phyloP scores from a whole-genome alignment of 2,329 filamentous ascomycete species.

The Exophiala sideris region DNA sequence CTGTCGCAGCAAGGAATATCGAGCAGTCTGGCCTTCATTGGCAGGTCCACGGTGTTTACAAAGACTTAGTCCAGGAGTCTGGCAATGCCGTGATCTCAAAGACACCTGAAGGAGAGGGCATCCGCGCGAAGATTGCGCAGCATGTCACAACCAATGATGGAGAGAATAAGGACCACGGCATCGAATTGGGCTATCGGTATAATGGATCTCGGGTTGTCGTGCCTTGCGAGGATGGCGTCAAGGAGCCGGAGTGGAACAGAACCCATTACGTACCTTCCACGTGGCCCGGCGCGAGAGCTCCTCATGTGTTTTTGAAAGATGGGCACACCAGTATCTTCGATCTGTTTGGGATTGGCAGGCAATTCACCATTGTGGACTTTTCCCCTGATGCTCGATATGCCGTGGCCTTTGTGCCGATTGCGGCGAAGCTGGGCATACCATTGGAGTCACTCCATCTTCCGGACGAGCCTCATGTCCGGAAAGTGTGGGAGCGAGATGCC shows the following conservation, averaged over 20 bases:
- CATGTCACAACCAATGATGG: conserved; percentile 6
- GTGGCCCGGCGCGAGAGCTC: conserved; percentile 32
- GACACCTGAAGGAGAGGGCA: background rate
- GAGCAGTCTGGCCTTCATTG: conserved; percentile 26
- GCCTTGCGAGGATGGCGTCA: conserved; percentile 6
- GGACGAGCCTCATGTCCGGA: conserved; percentile 25
- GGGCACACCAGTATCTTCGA: conserved; percentile 30
- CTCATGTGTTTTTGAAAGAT: conserved; percentile 34
- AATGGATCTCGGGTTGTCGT: conserved; percentile 23
- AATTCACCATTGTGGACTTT: conserved; percentile 24
- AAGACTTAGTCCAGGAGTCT: background rate
- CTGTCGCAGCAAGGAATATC: conserved; percentile 31
- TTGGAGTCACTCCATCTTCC: conserved; percentile 20
- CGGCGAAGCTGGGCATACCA: conserved; percentile 18
- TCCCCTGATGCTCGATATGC: conserved; percentile 1
- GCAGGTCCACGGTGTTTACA: conserved; percentile 6
- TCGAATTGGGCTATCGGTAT: conserved; percentile 30
- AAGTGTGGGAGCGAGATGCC: conserved; percentile 30
- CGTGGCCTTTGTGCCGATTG: conserved; percentile 1
- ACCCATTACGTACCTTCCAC: conserved; percentile 31
- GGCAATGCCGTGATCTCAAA: background rate
- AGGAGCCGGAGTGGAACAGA: conserved; percentile 21
- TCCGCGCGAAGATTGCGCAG: conserved; percentile 4
- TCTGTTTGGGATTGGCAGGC: conserved; percentile 25
- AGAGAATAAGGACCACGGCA: conserved; percentile 25